Base-by-base conservation (phyloP, 1,284 basidiomycete genomes). In the Calocybe gambosa region DNA sequence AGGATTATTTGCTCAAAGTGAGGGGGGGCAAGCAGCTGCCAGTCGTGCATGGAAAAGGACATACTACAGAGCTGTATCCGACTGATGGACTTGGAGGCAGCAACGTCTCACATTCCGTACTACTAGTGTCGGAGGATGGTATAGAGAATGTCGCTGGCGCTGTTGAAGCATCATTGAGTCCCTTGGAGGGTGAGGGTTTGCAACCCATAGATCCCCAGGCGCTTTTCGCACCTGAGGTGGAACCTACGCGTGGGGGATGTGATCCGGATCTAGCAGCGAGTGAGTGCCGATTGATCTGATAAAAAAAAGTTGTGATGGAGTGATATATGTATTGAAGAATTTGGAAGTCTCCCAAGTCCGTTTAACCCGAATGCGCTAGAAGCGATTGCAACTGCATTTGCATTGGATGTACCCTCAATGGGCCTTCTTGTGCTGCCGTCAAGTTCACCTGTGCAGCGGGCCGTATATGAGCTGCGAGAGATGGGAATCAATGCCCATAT, bases 391-490 rank as follows among this genome's bases (percentile, higher is more conserved):
- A 74, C 77, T 13, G 69, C 73, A 2, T 84, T 89, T 59, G 86
- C 84, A 9, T 58, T 86, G 25, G 83, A 87, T 50, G 86, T 89
- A 13, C 80, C 82, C 15, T 71, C 72, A 25, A 57, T 78, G 15
- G 86, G 78, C 15, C 67, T 89, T 19, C 66, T 89, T 10, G 80
- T 88, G 15, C 59, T 89, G 29, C 80, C 81, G 2, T 70, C 83
- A 2, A 68, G 69, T 18, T 71, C 76, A 12, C 70, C 82, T 0
- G 73, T 88, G 19, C 71, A 72, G 39, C 74, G 78, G 13, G 75
- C 77, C 21, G 71, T 89, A 12, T 70, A 75, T 49, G 84, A 86
- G 44, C 65, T 89, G 49, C 73, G 73, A 29, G 65, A 69, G 47
- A 63, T 89, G 46, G 86, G 86, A 0, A 74, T 89, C 18, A 74